These are phyloP conservation scores for Neurospora tetraspora DNA, from an alignment of 495 filamentous ascomycete genomes.

Conservation along the genomic window DNA sequence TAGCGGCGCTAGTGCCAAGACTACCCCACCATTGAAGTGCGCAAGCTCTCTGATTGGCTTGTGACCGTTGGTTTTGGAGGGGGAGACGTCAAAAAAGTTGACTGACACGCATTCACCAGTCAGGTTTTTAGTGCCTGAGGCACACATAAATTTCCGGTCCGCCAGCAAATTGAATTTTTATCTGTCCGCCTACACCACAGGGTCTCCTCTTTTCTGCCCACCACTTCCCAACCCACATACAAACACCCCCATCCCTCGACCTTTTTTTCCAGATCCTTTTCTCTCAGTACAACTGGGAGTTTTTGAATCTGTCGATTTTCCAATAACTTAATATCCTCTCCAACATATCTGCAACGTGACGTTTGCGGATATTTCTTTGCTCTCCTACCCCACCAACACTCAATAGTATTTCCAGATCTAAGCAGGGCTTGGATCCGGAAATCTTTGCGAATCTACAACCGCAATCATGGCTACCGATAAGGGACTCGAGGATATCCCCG, in stretches of 20 bases:
- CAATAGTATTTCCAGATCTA: constrained; percentile 42
- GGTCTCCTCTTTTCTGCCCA: constrained; percentile 23
- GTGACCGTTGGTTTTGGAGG: constrained; percentile 11
- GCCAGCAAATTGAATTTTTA: constrained; percentile 22
- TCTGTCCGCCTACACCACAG: constrained; percentile 7
- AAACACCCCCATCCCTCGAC: constrained; percentile 16
- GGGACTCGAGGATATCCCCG: constrained; percentile 91
- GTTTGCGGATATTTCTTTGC: constrained; percentile 31
- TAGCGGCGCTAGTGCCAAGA: constrained; percentile 1
- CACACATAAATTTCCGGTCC: constrained; percentile 15
- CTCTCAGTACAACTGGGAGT: constrained; percentile 34
- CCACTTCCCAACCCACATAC: constrained; percentile 20
- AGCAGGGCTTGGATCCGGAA: constrained; percentile 64
- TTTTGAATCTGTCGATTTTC: constrained; percentile 32
- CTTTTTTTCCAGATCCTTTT: constrained; percentile 25
- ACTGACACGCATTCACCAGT: not conserved
- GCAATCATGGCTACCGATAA: constrained; percentile 96
- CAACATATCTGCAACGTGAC: constrained; percentile 25
- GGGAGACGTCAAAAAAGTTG: not conserved
- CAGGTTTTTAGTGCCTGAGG: constrained; percentile 20
- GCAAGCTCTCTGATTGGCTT: not conserved
- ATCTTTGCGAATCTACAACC: constrained; percentile 36
- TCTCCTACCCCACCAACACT: constrained; percentile 35
- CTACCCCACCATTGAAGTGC: constrained; percentile 11
- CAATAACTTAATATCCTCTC: constrained; percentile 27